Evolutionary conservation across 2,329 filamentous ascomycete genomes (phyloP).

Genomic region (Pleurostoma richardsiae): DNA sequence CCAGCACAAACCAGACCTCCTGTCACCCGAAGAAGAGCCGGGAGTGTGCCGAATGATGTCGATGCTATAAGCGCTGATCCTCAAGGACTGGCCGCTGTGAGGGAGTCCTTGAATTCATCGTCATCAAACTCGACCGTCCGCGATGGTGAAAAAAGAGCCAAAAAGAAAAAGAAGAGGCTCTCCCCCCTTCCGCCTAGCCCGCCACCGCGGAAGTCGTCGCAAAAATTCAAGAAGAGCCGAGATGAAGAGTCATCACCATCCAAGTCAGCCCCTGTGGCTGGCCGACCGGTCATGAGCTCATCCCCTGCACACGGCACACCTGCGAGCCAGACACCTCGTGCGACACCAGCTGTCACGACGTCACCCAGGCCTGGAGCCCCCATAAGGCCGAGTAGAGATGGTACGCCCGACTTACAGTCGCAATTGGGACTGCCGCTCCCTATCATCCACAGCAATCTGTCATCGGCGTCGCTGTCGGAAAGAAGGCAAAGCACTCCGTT

Average conservation of each 20-base stretch:
- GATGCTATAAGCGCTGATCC: conserved; percentile 41
- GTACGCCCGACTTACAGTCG: conserved; percentile 56
- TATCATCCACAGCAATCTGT: conserved; percentile 59
- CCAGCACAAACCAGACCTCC: conserved; percentile 53
- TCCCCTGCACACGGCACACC: conserved; percentile 14
- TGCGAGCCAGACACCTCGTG: conserved; percentile 15
- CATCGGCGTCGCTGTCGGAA: conserved; percentile 41
- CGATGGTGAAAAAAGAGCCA: conserved; percentile 40
- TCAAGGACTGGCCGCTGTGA: conserved; percentile 58
- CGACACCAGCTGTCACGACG: conserved; percentile 15
- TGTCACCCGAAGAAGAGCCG: conserved; percentile 52
- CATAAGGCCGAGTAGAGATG: conserved; percentile 62
- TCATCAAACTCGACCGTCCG: conserved; percentile 67
- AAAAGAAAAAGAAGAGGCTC: conserved; percentile 37
- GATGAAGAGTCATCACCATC: conserved; percentile 31
- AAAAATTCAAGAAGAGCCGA: conserved; percentile 40
- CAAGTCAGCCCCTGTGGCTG: conserved; percentile 25
- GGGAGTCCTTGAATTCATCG: conserved; percentile 67
- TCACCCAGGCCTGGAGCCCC: conserved; percentile 39
- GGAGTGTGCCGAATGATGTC: conserved; percentile 47
- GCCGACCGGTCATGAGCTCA: conserved; percentile 14
- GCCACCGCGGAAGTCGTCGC: conserved; percentile 57
- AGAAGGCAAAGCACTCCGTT: conserved; percentile 34
- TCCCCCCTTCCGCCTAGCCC: conserved; percentile 53
- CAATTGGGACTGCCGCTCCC: conserved; percentile 47